A percentile compares a stretch with the other conserved stretches of the same genome.
These are phyloP conservation scores for Spathaspora jeffriesii DNA, from an alignment of 1,139 yeast genomes.

Conservation along the genomic window DNA sequence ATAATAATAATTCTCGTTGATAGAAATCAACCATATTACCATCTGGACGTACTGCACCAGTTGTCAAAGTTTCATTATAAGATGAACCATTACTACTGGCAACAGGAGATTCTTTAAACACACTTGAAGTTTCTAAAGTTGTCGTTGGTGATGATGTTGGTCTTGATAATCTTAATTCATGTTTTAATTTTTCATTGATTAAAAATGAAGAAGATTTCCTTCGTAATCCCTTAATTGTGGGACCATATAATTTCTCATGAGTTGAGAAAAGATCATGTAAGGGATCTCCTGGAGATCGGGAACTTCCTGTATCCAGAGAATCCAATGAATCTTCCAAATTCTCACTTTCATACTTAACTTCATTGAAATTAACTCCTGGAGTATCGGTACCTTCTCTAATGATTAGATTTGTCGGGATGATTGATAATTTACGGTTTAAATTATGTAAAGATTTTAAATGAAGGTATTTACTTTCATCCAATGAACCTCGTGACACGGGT, in stretches of 20 bases:
- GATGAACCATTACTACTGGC: slow-evolving; percentile 3
- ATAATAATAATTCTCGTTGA: slow-evolving; percentile 57
- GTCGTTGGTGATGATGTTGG: slow-evolving; percentile 26
- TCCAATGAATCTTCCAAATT: slow-evolving; percentile 4
- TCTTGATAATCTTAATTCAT: slow-evolving; percentile 17
- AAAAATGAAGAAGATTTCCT: slow-evolving; percentile 11
- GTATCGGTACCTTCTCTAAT: background rate
- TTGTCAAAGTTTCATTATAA: background rate
- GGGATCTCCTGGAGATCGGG: slow-evolving; percentile 3
- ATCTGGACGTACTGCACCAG: background rate
- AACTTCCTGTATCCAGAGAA: background rate
- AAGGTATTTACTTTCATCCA: slow-evolving; percentile 18
- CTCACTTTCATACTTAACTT: slow-evolving; percentile 24
- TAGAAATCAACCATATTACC: slow-evolving; percentile 44
- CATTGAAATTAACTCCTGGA: slow-evolving; percentile 27
- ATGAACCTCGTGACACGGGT: slow-evolving; percentile 22
- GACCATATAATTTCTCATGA: slow-evolving; percentile 34
- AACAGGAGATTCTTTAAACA: slow-evolving; percentile 14
- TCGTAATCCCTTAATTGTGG: slow-evolving; percentile 5
- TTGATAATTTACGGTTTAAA: slow-evolving; percentile 24
- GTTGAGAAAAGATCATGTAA: slow-evolving; percentile 25
- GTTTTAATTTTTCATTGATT: slow-evolving; percentile 17
- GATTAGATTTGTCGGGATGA: slow-evolving; percentile 27
- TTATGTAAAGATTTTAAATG: slow-evolving; percentile 14
- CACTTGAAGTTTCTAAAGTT: slow-evolving; percentile 23